Evolutionary conservation across 768 basidiomycete genomes (phyloP).

Genomic region (Trametes elegans): DNA sequence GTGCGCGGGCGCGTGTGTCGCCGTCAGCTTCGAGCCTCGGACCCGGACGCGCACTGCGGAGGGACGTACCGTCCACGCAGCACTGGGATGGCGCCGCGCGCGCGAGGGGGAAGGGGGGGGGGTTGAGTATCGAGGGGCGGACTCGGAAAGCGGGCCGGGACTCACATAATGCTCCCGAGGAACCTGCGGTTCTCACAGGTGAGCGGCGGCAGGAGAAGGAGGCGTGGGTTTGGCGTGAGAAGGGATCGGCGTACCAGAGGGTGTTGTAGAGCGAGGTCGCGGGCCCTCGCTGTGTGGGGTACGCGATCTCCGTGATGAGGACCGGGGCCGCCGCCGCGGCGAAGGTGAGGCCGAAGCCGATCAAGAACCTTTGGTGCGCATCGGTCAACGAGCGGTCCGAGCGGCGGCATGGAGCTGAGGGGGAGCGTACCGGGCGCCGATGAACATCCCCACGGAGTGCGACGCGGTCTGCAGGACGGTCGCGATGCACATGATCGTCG

Average conservation of each 20-base stretch:
- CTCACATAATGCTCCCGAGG: slow-evolving; percentile 36
- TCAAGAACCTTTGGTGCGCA: slow-evolving; percentile 29
- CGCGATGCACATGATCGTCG: slow-evolving; percentile 38
- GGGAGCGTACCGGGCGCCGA: slow-evolving; percentile 36
- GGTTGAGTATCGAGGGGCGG: no score
- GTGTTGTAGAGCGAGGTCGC: slow-evolving; percentile 45
- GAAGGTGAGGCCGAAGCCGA: slow-evolving; percentile 45
- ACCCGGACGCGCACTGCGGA: no score
- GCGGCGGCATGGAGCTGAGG: no score
- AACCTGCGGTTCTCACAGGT: slow-evolving; percentile 22
- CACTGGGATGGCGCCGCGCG: slow-evolving; percentile 11
- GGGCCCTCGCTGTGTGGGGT: slow-evolving; percentile 46
- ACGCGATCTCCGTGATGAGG: slow-evolving; percentile 50
- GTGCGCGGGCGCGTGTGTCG: no score
- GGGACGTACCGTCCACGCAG: slow-evolving; percentile 26
- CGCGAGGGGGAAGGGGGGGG: no score
- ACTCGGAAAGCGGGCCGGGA: background rate
- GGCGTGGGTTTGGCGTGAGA: background rate
- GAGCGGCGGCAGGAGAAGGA: background rate
- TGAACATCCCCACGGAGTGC: slow-evolving; percentile 43
- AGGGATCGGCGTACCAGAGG: slow-evolving; percentile 36
- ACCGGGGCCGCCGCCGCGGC: slow-evolving; percentile 44
- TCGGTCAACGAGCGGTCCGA: slow-evolving; percentile 5
- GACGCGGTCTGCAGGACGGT: slow-evolving; percentile 39
- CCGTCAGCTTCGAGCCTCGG: no score